A percentile compares a stretch with the other conserved stretches of the same genome.
Evolutionary conservation across 2,329 filamentous ascomycete species (phyloP).

Genomic region (Basipetospora sp.): DNA sequence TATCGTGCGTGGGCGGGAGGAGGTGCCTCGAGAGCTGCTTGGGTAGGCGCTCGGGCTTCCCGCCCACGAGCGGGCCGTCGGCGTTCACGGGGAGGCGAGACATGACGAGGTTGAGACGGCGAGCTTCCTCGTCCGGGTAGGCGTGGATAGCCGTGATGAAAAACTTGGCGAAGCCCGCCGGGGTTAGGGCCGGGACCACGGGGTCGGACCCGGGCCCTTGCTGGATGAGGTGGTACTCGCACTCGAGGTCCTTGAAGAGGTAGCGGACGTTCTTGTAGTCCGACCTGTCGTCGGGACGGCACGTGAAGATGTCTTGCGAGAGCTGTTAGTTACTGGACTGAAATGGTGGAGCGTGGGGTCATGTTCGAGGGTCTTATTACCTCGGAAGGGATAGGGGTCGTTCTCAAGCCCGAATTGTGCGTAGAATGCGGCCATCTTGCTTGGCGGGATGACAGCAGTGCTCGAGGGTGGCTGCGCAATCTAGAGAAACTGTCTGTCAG

Average conservation of each 20-base stretch:
- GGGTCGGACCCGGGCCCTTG: conserved; percentile 36
- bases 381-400: conserved; percentile 55
- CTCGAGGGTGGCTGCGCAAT: conserved; percentile 5
- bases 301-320: conserved; percentile 37
- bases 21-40: conserved; percentile 63
- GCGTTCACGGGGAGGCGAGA: conserved; percentile 52
- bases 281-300: conserved; percentile 12
- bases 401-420: conserved; percentile 45
- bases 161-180: conserved; percentile 56
- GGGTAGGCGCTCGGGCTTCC: conserved; percentile 58
- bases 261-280: conserved; percentile 27
- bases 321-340: conserved; percentile 31
- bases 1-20: conserved; percentile 47
- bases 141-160: conserved; percentile 58
- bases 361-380: conserved; percentile 28
- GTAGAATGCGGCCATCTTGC: conserved; percentile 64
- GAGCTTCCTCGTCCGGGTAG: conserved; percentile 60
- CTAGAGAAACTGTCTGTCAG: background rate
- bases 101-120: conserved; percentile 54
- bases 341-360: conserved; percentile 44
- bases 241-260: conserved; percentile 39
- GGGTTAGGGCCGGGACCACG: conserved; percentile 49
- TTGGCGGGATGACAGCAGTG: conserved; percentile 53
- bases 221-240: conserved; percentile 53
- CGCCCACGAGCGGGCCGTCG: conserved; percentile 35